phyloP scores from a whole-genome alignment of 2,329 filamentous ascomycete genomes.

The Clarireedia hainanense region DNA sequence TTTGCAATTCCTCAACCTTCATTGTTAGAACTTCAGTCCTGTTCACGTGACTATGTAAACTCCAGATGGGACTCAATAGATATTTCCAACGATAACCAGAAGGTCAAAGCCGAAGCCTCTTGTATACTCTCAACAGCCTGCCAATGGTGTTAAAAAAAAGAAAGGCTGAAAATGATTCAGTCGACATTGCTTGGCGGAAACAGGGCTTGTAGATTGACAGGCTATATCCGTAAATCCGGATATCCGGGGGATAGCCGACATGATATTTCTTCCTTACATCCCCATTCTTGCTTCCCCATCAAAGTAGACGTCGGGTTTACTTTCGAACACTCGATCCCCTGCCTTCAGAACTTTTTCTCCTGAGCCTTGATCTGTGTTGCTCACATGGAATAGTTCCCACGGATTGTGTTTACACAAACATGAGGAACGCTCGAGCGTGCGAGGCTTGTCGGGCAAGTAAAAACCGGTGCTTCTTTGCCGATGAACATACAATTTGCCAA shows the following conservation, averaged over 20 bases:
- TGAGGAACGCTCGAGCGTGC: slow-evolving; percentile 27
- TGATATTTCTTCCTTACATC: not conserved
- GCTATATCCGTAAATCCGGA: slow-evolving; percentile 3
- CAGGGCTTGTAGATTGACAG: not conserved
- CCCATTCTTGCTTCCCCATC: not conserved
- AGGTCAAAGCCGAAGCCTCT: no score
- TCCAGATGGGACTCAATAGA: no score
- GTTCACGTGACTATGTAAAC: no score
- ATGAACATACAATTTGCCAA: slow-evolving; percentile 18
- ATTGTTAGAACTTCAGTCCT: no score
- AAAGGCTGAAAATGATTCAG: not conserved
- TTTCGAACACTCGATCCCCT: not conserved
- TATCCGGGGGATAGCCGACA: no score
- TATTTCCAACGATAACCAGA: no score
- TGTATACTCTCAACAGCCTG: no score
- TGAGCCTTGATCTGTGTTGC: no score
- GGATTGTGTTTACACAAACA: not conserved
- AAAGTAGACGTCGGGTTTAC: not conserved
- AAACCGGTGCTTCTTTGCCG: slow-evolving; percentile 22
- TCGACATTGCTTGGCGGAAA: no score
- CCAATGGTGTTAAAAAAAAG: no score
- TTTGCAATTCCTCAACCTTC: no score
- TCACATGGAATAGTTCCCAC: not conserved
- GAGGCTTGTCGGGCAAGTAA: slow-evolving; percentile 26
- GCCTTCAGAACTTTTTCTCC: no score